phyloP scores from a whole-genome alignment of 2,329 filamentous ascomycete species.

The Colletotrichum lindemuthianum region DNA sequence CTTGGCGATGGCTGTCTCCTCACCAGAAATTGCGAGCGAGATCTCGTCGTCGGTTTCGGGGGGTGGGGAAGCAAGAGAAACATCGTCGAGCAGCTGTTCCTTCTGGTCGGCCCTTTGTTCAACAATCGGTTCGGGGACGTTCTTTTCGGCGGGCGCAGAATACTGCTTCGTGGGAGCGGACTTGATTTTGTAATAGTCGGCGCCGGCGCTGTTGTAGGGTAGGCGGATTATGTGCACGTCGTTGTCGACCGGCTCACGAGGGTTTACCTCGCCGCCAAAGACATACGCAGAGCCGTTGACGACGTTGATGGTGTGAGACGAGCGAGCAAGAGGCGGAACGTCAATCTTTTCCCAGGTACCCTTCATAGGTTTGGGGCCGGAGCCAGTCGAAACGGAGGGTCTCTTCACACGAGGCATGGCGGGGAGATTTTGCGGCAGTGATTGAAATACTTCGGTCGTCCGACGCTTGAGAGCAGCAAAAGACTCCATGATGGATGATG shows the following conservation, averaged over 20 bases:
- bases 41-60: conserved; percentile 39
- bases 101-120: conserved; percentile 38
- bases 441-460: conserved; percentile 62
- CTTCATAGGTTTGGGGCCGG: conserved; percentile 51
- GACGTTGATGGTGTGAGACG: conserved; percentile 77
- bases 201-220: conserved; percentile 64
- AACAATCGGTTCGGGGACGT: conserved; percentile 37
- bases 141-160: conserved; percentile 31
- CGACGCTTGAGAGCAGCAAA: conserved; percentile 65
- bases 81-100: conserved; percentile 53
- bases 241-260: conserved; percentile 77
- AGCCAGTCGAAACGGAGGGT: conserved; percentile 33
- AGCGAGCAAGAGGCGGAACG: conserved; percentile 70
- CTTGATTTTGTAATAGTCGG: conserved; percentile 69
- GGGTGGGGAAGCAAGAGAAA: conserved; percentile 50
- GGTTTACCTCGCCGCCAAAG: conserved; percentile 79
- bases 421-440: conserved; percentile 58
- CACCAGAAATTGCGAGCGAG: background rate
- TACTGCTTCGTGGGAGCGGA: conserved; percentile 51
- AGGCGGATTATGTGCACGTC: conserved; percentile 74
- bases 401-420: conserved; percentile 43
- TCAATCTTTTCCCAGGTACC: conserved; percentile 71
- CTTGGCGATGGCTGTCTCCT: conserved; percentile 31
- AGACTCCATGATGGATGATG: conserved; percentile 56
- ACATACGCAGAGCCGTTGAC: conserved; percentile 68